Conservation (phyloP, 345 rosid species). For the Heritiera littoralis region DNA sequence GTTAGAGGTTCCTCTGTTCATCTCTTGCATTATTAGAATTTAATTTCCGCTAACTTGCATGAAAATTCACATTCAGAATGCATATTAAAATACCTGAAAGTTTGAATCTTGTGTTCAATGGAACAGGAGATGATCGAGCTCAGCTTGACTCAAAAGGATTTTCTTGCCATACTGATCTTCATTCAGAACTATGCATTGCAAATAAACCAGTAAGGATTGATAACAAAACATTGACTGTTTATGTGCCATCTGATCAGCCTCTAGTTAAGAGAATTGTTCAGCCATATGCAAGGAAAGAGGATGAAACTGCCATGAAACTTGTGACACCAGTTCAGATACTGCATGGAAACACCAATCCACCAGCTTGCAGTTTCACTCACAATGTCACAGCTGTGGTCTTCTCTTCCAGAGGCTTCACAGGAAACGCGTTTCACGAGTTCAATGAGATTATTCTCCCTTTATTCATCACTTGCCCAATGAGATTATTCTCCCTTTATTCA, state of each 20-base stretch:
- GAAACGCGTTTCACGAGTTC: slow-evolving; percentile 45
- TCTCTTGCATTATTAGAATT: not conserved
- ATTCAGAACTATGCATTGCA: slow-evolving; percentile 32
- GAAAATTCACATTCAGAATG: too few relatives aligned
- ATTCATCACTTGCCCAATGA: slow-evolving; percentile 48
- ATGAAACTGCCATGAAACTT: slow-evolving; percentile 17
- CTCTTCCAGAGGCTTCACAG: slow-evolving; percentile 39
- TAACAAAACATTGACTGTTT: slow-evolving; percentile 23
- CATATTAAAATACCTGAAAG: too few relatives aligned
- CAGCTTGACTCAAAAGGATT: slow-evolving; percentile 29
- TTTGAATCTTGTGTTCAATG: not conserved
- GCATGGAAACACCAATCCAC: slow-evolving; percentile 17
- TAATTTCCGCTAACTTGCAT: too few relatives aligned
- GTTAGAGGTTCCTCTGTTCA: not conserved
- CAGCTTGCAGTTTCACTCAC: slow-evolving; percentile 30
- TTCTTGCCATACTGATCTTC: slow-evolving; percentile 33
- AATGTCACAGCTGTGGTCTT: slow-evolving; percentile 38
- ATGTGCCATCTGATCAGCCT: slow-evolving; percentile 25
- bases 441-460: slow-evolving; percentile 47
- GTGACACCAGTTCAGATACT: slow-evolving; percentile 33
- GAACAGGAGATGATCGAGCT: slow-evolving; percentile 33
- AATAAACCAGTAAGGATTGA: slow-evolving; percentile 32
- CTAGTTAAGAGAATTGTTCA: not conserved
- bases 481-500: slow-evolving; percentile 46
- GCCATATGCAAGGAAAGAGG: slow-evolving; percentile 37